These are phyloP conservation scores for Tolypocladium endophyticum DNA, from an alignment of 2,329 filamentous ascomycete species.

Conservation along the genomic window DNA sequence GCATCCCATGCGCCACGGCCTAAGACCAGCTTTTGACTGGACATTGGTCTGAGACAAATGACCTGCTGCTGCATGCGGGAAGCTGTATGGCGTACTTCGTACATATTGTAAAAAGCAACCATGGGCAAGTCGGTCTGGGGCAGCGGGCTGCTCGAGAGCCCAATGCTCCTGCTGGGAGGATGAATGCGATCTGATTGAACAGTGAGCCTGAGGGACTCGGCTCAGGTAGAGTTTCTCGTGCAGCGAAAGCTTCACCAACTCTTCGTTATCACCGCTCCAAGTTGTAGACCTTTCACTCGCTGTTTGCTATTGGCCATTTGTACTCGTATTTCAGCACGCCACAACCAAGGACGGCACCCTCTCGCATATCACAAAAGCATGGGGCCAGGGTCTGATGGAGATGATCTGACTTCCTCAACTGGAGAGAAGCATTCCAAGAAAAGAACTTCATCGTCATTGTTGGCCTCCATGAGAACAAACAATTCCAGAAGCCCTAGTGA, in stretches of 20 bases:
- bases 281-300: not conserved
- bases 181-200: not conserved
- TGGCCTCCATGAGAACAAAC: not conserved
- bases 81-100: not conserved
- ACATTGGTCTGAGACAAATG: not conserved
- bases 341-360: not conserved
- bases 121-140: not conserved
- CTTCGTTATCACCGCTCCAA: not conserved
- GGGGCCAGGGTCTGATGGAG: not conserved
- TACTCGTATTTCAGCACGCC: not conserved
- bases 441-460: not conserved
- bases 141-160: not conserved
- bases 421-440: not conserved
- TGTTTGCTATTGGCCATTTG: not conserved
- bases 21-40: not conserved
- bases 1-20: not conserved
- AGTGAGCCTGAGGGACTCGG: not conserved
- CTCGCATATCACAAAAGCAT: no score
- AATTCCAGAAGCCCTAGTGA: not conserved
- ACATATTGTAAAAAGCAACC: not conserved
- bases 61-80: not conserved
- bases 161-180: not conserved
- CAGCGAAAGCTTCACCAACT: not conserved
- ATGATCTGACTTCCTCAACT: not conserved
- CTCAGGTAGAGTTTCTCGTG: not conserved